Conservation (phyloP, 257 asterid species). For the Nicotiana knightiana region DNA sequence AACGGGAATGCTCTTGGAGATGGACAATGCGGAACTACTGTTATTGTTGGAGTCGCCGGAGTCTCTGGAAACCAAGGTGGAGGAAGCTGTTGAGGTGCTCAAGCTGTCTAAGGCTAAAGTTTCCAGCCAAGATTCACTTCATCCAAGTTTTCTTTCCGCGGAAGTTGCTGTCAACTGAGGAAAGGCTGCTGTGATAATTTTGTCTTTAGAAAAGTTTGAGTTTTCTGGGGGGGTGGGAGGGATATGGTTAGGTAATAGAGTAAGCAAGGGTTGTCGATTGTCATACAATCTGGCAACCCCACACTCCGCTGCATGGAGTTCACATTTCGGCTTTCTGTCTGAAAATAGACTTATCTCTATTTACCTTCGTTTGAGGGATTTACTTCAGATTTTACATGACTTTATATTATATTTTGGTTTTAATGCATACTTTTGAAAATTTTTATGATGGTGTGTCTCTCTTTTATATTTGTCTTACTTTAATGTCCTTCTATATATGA, state of each 20-base stretch:
- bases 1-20: conserved; percentile 94
- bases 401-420: background rate
- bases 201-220: background rate
- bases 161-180: conserved; percentile 62
- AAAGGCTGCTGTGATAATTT: background rate
- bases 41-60: conserved; percentile 72
- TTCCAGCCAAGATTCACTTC: conserved; percentile 47
- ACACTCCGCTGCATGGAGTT: background rate
- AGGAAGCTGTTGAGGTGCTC: conserved; percentile 74
- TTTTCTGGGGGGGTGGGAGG: background rate
- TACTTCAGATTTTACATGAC: background rate
- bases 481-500: background rate
- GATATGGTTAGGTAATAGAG: background rate
- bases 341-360: background rate
- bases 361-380: background rate
- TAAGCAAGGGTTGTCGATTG: background rate
- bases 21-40: conserved; percentile 75
- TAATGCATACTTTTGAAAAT: background rate
- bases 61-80: conserved; percentile 58
- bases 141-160: conserved; percentile 43
- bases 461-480: background rate
- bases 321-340: background rate
- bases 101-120: conserved; percentile 49
- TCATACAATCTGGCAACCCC: background rate
- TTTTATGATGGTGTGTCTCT: background rate